Evolutionary conservation across 164 flowering plant genomes (phyloP).

Genomic region (Umbellularia californica): DNA sequence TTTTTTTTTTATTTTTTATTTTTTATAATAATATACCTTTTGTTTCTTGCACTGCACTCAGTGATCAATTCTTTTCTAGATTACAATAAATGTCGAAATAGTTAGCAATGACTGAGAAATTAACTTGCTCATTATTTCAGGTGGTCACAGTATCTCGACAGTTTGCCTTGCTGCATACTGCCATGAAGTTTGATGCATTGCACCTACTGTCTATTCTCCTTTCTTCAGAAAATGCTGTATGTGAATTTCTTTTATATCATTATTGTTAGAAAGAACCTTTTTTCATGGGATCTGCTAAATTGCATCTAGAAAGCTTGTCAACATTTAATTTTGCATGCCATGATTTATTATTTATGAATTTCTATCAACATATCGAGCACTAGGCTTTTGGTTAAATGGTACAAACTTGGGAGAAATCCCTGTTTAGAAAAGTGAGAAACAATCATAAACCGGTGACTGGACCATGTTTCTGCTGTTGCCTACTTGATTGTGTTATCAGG

Average conservation of each 20-base stretch:
- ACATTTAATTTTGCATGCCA: neutral
- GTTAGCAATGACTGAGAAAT: neutral
- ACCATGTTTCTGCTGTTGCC: neutral
- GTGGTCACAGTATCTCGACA: slow-evolving; percentile 57
- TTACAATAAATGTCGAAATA: neutral
- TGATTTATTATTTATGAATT: neutral
- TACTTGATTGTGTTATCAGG: neutral
- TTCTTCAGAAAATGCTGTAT: slow-evolving; percentile 61
- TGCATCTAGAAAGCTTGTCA: neutral
- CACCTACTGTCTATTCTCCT: slow-evolving; percentile 60
- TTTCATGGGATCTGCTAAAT: neutral
- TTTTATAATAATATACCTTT: neutral
- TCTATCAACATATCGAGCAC: neutral
- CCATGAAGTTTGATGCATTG: slow-evolving; percentile 77
- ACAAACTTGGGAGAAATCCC: neutral
- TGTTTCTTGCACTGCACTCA: neutral
- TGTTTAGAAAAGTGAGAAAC: neutral
- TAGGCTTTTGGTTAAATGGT: neutral
- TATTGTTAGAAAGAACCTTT: neutral
- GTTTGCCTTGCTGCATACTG: slow-evolving; percentile 74
- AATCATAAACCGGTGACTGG: neutral
- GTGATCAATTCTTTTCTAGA: neutral
- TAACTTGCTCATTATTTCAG: slow-evolving; percentile 30
- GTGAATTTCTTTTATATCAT: slow-evolving; percentile 13
- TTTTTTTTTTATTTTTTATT: neutral